phyloP scores from a whole-genome alignment of 1,139 yeast genomes.

The Candida neerlandica region DNA sequence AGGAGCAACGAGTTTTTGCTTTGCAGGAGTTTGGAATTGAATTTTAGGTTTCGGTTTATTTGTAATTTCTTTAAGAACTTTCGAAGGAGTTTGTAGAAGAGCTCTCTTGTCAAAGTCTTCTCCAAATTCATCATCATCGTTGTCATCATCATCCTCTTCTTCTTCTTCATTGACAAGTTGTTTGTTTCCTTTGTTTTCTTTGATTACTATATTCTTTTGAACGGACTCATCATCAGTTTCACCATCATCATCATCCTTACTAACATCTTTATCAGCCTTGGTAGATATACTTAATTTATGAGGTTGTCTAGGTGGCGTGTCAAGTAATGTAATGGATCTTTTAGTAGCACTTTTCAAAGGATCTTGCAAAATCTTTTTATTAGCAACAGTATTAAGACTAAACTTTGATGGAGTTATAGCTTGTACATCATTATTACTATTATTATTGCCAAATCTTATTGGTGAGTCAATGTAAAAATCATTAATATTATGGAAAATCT shows the following conservation, averaged over 20 bases:
- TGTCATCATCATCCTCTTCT: conserved; percentile 2
- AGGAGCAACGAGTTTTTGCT: conserved; percentile 20
- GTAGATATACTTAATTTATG: conserved; percentile 34
- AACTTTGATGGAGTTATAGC: conserved; percentile 51
- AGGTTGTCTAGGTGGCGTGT: conserved; percentile 46
- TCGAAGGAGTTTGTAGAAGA: conserved; percentile 36
- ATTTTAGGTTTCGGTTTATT: conserved; percentile 27
- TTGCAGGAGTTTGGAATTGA: conserved; percentile 29
- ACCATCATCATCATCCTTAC: conserved; percentile 15
- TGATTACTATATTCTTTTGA: conserved; percentile 12
- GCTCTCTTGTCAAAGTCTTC: conserved; percentile 6
- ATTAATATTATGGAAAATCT: conserved; percentile 47
- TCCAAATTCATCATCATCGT: conserved; percentile 4
- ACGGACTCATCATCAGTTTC: conserved; percentile 10
- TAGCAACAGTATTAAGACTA: conserved; percentile 22
- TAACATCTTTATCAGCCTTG: conserved; percentile 18
- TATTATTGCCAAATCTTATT: conserved; percentile 34
- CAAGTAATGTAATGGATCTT: conserved; percentile 39
- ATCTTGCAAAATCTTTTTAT: conserved; percentile 15
- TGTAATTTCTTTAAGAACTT: conserved; percentile 29
- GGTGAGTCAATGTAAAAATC: conserved; percentile 53
- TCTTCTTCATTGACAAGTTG: conserved; percentile 4
- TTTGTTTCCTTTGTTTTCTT: conserved; percentile 12
- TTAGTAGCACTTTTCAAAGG: conserved; percentile 30
- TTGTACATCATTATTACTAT: conserved; percentile 27